Conservation (phyloP, 2,329 filamentous ascomycete genomes). For the Phialophora chinensis region DNA sequence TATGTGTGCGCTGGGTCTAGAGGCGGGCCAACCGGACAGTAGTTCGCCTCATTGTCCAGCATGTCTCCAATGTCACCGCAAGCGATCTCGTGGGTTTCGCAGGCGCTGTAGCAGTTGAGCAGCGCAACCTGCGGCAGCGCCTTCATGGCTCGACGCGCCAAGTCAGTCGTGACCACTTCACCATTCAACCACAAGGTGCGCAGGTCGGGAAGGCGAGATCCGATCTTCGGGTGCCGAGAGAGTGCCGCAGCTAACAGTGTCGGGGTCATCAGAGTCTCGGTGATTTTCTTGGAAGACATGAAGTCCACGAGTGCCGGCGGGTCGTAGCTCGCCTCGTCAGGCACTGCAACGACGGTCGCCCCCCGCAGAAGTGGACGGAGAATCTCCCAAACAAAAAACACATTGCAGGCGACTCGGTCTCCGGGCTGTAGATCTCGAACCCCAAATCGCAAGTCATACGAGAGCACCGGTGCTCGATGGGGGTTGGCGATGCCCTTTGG, state of each 20-base stretch:
- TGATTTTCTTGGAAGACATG: conserved; percentile 69
- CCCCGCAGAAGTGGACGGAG: conserved; percentile 76
- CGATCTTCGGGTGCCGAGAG: conserved; percentile 70
- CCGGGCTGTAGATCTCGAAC: conserved; percentile 72
- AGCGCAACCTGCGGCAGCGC: conserved; percentile 72
- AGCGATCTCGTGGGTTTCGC: conserved; percentile 80
- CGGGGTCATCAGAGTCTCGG: conserved; percentile 83
- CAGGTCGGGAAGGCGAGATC: conserved; percentile 67
- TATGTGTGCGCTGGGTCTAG: conserved; percentile 72
- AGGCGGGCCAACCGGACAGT: conserved; percentile 76
- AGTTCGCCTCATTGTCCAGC: conserved; percentile 65
- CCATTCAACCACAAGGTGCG: conserved; percentile 80
- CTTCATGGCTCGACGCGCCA: conserved; percentile 70
- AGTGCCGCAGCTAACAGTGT: conserved; percentile 77
- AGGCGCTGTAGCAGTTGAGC: conserved; percentile 81
- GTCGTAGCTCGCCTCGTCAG: conserved; percentile 79
- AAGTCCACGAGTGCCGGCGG: conserved; percentile 75
- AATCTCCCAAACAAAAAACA: conserved; percentile 88
- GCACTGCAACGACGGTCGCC: conserved; percentile 75
- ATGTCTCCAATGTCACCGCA: conserved; percentile 76
- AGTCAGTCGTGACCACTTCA: conserved; percentile 79
- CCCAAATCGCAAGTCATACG: conserved; percentile 74
- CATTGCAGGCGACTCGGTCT: conserved; percentile 83
- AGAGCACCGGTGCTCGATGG: conserved; percentile 73
- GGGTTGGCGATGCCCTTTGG: conserved; percentile 85